Conservation (phyloP, 129 eudicot genomes). For the Glebionis coronaria region DNA sequence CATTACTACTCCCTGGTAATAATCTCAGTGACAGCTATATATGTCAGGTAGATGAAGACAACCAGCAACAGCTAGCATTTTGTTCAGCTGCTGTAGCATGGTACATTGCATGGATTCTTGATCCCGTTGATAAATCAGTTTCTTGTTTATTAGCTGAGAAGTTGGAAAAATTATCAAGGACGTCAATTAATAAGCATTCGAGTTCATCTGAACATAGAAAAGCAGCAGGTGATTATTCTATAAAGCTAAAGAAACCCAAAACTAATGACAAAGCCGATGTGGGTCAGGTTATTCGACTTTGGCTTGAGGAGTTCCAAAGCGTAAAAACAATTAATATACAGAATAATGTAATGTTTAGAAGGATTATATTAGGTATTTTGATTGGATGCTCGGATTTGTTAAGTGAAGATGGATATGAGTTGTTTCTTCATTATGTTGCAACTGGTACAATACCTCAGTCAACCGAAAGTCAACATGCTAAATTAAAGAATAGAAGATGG, state of each 20-base stretch:
- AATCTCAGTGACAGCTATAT: conserved; percentile 17
- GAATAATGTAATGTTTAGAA: conserved; percentile 45
- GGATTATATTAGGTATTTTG: conserved; percentile 59
- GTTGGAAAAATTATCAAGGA: conserved; percentile 41
- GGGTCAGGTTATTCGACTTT: conserved; percentile 31
- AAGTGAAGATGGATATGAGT: conserved; percentile 45
- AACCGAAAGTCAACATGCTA: conserved; percentile 20
- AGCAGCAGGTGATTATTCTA: neutral
- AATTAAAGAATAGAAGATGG: conserved; percentile 30
- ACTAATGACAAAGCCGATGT: conserved; percentile 16
- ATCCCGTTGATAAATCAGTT: conserved; percentile 40
- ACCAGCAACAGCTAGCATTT: conserved; percentile 21
- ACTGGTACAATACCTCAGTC: conserved; percentile 46
- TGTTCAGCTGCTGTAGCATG: conserved; percentile 53
- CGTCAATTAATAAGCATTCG: conserved; percentile 28
- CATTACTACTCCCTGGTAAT: conserved; percentile 37
- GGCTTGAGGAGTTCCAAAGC: conserved; percentile 45
- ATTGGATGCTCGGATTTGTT: conserved; percentile 37
- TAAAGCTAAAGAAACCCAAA: conserved; percentile 29
- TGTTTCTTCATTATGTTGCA: conserved; percentile 70
- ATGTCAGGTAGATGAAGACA: conserved; percentile 15
- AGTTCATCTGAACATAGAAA: conserved; percentile 24
- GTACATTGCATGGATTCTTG: conserved; percentile 71
- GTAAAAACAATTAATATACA: conserved; percentile 16
- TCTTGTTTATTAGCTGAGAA: conserved; percentile 33